Percentiles rank a stretch among this genome's conserved stretches.
Evolutionary conservation across 805 yeast genomes (phyloP).

Genomic region (Barnettozyma pratensis): DNA sequence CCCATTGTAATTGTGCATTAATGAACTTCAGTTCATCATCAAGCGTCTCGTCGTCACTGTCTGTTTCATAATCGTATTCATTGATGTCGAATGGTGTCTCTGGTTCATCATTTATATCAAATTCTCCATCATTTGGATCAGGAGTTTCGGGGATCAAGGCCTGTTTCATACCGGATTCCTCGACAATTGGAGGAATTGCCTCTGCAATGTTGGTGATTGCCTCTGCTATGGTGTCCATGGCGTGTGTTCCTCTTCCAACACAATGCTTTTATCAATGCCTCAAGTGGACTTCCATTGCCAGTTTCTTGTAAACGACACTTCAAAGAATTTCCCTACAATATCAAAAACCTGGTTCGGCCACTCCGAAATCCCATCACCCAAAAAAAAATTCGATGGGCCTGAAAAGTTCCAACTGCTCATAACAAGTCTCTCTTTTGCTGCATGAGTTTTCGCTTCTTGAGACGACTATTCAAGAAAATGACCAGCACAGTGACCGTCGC

Average conservation of each 20-base stretch:
- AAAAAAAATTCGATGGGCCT: not conserved
- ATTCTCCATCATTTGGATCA: slow-evolving; percentile 7
- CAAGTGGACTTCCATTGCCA: too few relatives aligned
- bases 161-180: too few relatives aligned
- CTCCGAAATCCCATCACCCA: too few relatives aligned
- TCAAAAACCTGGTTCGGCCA: too few relatives aligned
- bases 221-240: too few relatives aligned
- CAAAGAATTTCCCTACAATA: too few relatives aligned
- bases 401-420: not conserved
- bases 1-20: slow-evolving; percentile 69
- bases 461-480: not conserved
- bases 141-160: slow-evolving; percentile 2
- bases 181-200: too few relatives aligned
- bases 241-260: too few relatives aligned
- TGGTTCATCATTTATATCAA: slow-evolving; percentile 4
- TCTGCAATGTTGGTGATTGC: not conserved
- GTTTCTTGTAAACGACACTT: too few relatives aligned
- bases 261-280: too few relatives aligned
- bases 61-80: slow-evolving; percentile 13
- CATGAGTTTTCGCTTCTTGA: not conserved
- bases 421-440: too few relatives aligned
- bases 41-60: slow-evolving; percentile 12
- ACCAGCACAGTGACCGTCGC: not conserved
- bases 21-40: slow-evolving; percentile 25
- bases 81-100: slow-evolving; percentile 9